These are phyloP conservation scores for Lepidium africanum DNA, from an alignment of 345 rosid genomes.

Conservation along the genomic window DNA sequence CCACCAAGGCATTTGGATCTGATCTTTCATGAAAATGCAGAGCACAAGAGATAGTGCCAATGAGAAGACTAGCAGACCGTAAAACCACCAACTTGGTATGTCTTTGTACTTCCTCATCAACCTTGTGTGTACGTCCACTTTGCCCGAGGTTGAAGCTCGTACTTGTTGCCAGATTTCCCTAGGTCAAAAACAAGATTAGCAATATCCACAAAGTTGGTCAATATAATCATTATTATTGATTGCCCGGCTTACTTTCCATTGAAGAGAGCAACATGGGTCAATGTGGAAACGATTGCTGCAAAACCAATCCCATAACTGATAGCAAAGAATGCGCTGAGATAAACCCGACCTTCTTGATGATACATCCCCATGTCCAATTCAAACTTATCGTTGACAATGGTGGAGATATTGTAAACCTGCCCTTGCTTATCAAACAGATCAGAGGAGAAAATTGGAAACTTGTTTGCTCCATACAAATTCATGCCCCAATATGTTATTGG, in stretches of 20 bases:
- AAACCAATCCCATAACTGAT: slow-evolving; percentile 56
- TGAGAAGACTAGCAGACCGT: slow-evolving; percentile 27
- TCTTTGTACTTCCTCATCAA: slow-evolving; percentile 51
- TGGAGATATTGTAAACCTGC: slow-evolving; percentile 35
- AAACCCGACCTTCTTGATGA: slow-evolving; percentile 33
- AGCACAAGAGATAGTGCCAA: slow-evolving; percentile 37
- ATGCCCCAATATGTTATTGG: slow-evolving; percentile 43
- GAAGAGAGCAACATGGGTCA: slow-evolving; percentile 47
- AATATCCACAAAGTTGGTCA: background rate
- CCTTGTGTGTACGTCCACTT: slow-evolving; percentile 52
- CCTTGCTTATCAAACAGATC: slow-evolving; percentile 39
- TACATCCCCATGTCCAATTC: slow-evolving; percentile 38
- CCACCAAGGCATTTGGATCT: slow-evolving; percentile 74
- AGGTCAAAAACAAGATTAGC: background rate
- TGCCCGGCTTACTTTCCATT: slow-evolving; percentile 45
- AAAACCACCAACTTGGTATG: slow-evolving; percentile 62
- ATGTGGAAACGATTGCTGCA: slow-evolving; percentile 44
- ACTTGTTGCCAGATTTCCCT: slow-evolving; percentile 44
- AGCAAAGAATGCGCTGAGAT: slow-evolving; percentile 46
- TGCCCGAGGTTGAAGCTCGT: slow-evolving; percentile 38
- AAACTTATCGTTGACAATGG: slow-evolving; percentile 46
- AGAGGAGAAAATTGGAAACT: slow-evolving; percentile 49
- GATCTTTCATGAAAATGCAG: slow-evolving; percentile 41
- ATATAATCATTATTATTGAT: background rate
- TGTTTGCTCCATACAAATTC: slow-evolving; percentile 27